Conservation (phyloP, 257 asterid genomes). For the Rehmannia glutinosa region DNA sequence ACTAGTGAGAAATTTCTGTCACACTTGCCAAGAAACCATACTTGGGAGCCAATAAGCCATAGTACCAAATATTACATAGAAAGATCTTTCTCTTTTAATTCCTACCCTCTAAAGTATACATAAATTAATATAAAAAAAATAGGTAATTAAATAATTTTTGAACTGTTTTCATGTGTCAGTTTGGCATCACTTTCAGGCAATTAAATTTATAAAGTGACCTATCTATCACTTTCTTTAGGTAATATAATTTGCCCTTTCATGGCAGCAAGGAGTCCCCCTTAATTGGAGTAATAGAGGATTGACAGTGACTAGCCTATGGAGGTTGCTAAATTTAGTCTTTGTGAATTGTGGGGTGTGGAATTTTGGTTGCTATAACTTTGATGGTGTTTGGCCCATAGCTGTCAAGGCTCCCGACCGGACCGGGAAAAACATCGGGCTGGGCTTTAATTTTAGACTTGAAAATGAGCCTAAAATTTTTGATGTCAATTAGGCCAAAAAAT, state of each 20-base stretch:
- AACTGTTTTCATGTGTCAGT: conserved; percentile 17
- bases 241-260: conserved; percentile 20
- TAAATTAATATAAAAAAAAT: neutral
- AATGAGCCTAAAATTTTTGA: no score
- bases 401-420: no score
- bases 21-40: neutral
- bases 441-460: no score
- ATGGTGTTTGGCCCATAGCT: no score
- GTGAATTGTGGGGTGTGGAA: neutral
- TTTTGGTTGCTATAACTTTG: conserved; percentile 2
- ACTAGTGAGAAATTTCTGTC: neutral
- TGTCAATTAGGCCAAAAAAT: no score
- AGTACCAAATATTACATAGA: no score
- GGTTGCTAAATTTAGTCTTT: neutral
- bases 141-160: neutral
- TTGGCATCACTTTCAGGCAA: conserved; percentile 18
- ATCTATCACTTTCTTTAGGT: neutral
- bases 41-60: no score
- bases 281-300: neutral
- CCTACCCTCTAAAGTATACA: no score
- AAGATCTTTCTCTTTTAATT: no score
- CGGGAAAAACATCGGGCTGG: no score
- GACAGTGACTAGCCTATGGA: conserved; percentile 2
- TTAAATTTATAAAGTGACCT: conserved; percentile 5
- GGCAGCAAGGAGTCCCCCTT: conserved; percentile 21